These are phyloP conservation scores for Xylaria sp. DNA, from an alignment of 2,329 filamentous ascomycete genomes.

Conservation along the genomic window DNA sequence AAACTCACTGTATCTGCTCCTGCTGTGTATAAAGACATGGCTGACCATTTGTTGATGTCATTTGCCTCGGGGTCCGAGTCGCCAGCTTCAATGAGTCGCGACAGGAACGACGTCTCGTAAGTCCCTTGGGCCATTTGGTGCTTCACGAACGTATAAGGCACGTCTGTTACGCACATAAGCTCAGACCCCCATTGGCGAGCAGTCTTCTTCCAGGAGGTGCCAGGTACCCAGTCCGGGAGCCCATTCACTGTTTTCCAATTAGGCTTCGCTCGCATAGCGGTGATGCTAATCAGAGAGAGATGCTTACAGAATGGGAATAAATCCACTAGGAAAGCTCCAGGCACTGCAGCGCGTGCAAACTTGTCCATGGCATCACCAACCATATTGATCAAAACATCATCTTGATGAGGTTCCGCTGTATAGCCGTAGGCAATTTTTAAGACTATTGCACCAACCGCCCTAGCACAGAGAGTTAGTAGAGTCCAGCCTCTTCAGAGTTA, in stretches of 20 bases:
- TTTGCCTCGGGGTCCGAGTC: constrained; percentile 29
- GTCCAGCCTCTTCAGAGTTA: constrained; percentile 38
- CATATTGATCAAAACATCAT: constrained; percentile 43
- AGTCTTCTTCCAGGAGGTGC: constrained; percentile 28
- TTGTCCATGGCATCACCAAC: constrained; percentile 41
- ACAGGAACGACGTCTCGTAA: constrained; percentile 39
- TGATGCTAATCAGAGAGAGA: constrained; percentile 7
- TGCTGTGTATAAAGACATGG: constrained; percentile 41
- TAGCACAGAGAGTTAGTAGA: constrained; percentile 11
- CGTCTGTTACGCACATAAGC: constrained; percentile 15
- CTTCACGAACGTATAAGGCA: constrained; percentile 32
- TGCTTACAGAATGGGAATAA: constrained; percentile 39
- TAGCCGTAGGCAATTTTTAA: constrained; percentile 48
- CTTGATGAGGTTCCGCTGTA: constrained; percentile 36
- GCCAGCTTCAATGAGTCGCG: constrained; percentile 35
- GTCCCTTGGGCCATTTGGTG: constrained; percentile 38
- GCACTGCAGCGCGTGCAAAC: constrained; percentile 40
- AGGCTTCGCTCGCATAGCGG: neutral
- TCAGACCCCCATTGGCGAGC: constrained; percentile 25
- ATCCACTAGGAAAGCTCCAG: constrained; percentile 47
- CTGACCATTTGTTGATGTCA: constrained; percentile 40
- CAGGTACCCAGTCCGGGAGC: constrained; percentile 34
- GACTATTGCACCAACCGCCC: constrained; percentile 43
- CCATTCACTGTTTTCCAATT: constrained; percentile 21
- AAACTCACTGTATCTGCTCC: constrained; percentile 41